These are phyloP conservation scores for Cucumis variabilis DNA, from an alignment of 331 rosid genomes.

Conservation along the genomic window DNA sequence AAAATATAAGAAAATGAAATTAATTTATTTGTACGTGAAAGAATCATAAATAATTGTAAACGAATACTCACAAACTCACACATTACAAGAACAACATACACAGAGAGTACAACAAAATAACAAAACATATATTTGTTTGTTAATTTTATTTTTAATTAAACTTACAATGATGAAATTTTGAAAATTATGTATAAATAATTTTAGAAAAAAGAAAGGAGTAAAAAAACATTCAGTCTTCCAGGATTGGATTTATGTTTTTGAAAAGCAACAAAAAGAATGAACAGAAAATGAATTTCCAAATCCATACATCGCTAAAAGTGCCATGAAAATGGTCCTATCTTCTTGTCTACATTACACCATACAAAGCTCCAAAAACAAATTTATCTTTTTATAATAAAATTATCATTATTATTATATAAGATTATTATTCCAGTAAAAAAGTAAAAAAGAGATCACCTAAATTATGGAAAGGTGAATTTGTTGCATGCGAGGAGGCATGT, in stretches of 20 bases:
- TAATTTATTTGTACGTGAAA: background rate
- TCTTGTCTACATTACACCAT: constrained; percentile 11
- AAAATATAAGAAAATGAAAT: background rate
- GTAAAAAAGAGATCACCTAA: background rate
- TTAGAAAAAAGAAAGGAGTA: no score
- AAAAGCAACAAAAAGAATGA: constrained; percentile 30
- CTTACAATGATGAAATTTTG: background rate
- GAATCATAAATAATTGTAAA: constrained; percentile 9
- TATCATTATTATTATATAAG: background rate
- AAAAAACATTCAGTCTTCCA: background rate
- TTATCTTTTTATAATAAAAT: background rate
- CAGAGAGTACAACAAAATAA: background rate
- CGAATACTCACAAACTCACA: background rate
- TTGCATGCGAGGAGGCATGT: background rate
- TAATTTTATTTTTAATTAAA: background rate
- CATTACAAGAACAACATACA: background rate
- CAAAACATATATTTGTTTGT: background rate
- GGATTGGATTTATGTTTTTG: background rate
- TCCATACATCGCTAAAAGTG: constrained; percentile 12
- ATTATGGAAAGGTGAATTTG: constrained; percentile 4
- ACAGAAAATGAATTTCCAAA: background rate
- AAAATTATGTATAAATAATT: background rate
- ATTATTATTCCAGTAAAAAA: background rate
- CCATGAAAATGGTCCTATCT: constrained; percentile 22
- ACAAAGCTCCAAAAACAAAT: background rate